A percentile compares a stretch with the other conserved stretches of the same genome.
phyloP scores from a whole-genome alignment of 2,329 filamentous ascomycete species.

The Trichoderma sp. region DNA sequence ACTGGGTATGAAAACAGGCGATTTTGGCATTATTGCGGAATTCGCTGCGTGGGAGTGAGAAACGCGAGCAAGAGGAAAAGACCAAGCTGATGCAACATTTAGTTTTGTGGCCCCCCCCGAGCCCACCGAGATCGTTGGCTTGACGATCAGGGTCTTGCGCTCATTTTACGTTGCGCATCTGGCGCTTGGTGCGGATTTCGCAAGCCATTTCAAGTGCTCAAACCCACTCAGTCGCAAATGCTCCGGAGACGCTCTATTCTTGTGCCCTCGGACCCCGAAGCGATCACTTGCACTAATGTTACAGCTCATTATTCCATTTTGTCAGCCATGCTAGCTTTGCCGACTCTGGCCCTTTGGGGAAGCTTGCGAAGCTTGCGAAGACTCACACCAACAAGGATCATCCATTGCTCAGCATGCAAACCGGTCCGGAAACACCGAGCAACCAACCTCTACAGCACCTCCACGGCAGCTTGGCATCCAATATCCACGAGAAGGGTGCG shows the following conservation, averaged over 20 bases:
- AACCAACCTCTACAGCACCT: neutral
- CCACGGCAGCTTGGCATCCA: neutral
- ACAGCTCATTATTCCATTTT: slow-evolving; percentile 3
- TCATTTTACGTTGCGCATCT: slow-evolving; percentile 12
- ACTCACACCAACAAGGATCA: neutral
- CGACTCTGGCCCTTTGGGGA: neutral
- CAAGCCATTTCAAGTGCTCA: neutral
- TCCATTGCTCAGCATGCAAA: neutral
- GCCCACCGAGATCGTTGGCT: slow-evolving; percentile 11
- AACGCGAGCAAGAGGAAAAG: neutral
- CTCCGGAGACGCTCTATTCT: neutral
- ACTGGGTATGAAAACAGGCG: neutral
- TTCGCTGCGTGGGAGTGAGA: neutral
- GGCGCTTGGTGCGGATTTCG: slow-evolving; percentile 6
- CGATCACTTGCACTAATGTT: neutral
- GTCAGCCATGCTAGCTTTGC: neutral
- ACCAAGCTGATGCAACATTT: slow-evolving; percentile 11
- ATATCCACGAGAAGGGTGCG: neutral
- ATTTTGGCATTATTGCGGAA: neutral
- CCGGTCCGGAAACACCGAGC: slow-evolving; percentile 1
- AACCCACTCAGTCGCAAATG: neutral
- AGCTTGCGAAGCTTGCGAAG: neutral
- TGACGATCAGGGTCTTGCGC: slow-evolving; percentile 17
- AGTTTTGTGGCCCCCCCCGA: neutral
- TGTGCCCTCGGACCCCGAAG: neutral